These are phyloP conservation scores for Sporisorium iseilematis-ciliati DNA, from an alignment of 1,284 basidiomycete genomes.

Conservation along the genomic window DNA sequence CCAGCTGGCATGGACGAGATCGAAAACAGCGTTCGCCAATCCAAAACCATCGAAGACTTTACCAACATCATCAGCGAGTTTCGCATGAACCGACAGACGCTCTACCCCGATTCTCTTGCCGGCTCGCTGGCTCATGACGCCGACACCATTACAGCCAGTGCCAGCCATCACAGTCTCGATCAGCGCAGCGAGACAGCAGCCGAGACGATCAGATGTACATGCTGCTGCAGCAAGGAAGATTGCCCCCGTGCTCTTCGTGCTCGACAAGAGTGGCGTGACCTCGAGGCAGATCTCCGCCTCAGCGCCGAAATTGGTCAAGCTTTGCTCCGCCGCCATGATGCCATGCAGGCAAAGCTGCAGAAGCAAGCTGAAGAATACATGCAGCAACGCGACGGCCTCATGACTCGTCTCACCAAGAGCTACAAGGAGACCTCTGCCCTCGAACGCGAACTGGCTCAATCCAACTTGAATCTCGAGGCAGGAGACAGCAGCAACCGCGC, in stretches of 20 bases:
- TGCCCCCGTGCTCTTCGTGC: constrained; percentile 60
- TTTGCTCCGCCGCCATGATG: constrained; percentile 85
- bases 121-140: constrained; percentile 10
- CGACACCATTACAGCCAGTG: constrained; percentile 16
- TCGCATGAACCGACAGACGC: constrained; percentile 52
- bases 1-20: constrained; percentile 47
- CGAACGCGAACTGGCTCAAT: constrained; percentile 81
- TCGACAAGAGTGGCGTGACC: constrained; percentile 63
- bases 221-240: constrained; percentile 62
- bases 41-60: constrained; percentile 64
- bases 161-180: constrained; percentile 37
- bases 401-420: constrained; percentile 55
- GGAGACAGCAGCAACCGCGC: constrained; percentile 82
- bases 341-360: constrained; percentile 77
- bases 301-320: constrained; percentile 89
- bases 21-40: constrained; percentile 58
- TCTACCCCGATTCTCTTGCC: constrained; percentile 43
- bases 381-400: constrained; percentile 60
- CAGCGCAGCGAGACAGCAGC: constrained; percentile 31
- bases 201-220: constrained; percentile 40
- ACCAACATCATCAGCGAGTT: constrained; percentile 65
- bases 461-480: constrained; percentile 84
- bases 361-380: constrained; percentile 67
- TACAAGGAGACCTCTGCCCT: constrained; percentile 56
- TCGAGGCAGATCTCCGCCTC: constrained; percentile 67